Evolutionary conservation across 2,329 filamentous ascomycete genomes (phyloP).

Genomic region (Fusarium algeriense): DNA sequence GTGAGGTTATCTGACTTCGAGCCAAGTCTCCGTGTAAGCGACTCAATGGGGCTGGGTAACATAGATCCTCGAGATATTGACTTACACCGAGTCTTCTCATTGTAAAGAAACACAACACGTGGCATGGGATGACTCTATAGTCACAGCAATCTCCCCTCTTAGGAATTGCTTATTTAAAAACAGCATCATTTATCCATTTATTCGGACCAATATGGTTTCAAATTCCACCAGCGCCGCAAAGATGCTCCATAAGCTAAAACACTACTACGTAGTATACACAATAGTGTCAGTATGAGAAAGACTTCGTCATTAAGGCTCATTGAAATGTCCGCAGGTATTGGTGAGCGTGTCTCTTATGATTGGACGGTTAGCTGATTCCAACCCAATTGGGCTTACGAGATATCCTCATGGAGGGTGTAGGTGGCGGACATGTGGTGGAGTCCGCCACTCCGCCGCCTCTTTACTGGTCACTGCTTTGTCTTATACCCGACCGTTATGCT

Average conservation of each 20-base stretch:
- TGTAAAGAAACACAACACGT: constrained; percentile 7
- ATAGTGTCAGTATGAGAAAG: constrained; percentile 8
- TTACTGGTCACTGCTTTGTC: constrained; percentile 9
- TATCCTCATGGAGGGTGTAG: constrained; percentile 22
- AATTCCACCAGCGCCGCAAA: constrained; percentile 11
- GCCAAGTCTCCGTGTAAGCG: constrained; percentile 16
- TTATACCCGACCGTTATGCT: constrained; percentile 40
- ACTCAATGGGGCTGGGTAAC: background rate
- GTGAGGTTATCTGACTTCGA: constrained; percentile 10
- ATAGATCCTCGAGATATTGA: constrained; percentile 16
- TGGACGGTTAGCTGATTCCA: constrained; percentile 37
- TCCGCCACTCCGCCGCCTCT: constrained; percentile 37
- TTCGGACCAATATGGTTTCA: constrained; percentile 33
- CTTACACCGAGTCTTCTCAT: background rate
- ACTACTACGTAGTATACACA: background rate
- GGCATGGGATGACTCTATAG: constrained; percentile 15
- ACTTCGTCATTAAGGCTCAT: constrained; percentile 25
- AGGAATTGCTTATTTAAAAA: background rate
- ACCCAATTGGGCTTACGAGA: constrained; percentile 45
- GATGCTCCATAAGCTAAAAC: background rate
- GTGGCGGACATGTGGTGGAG: constrained; percentile 43
- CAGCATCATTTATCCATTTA: constrained; percentile 18
- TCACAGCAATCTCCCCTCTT: background rate
- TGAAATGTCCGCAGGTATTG: constrained; percentile 28
- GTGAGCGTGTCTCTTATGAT: constrained; percentile 31